Base-by-base conservation (phyloP, 2,329 filamentous ascomycete genomes). In the Blastomyces silverae region DNA sequence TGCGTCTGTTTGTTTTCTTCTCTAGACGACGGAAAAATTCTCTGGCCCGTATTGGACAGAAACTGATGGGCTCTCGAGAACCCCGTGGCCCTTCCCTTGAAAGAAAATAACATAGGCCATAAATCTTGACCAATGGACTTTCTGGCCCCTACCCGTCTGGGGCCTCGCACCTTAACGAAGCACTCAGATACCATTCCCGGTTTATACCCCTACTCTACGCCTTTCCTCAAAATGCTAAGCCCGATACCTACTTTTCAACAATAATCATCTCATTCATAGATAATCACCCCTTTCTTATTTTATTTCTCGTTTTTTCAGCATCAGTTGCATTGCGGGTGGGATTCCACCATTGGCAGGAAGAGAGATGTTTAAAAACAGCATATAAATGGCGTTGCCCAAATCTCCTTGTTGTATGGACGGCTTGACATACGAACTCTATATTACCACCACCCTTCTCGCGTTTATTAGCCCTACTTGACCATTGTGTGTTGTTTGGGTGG, bases 1-100 rank as follows among this genome's bases (percentile, higher is more conserved):
- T 59, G n/a, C 22, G 56, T 44, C 22, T 58, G n/a, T 44, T 11
- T 59, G 22, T 59, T 44, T 58, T 58, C 37, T 63, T 53, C 31
- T 58, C 20, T 44, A 65, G 64, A 37, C 55, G 50, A 56, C 52
- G 34, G 25, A 62, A 57, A 48, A 73, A 67, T 53, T 73, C 73
- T 25, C 73, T 78, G 37, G 74, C 75, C 65, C 76, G 66, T 62
- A 58, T 78, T 42, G 74, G 76, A 39, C 76, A 76, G 46, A 77
- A 74, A 65, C 62, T 78, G 50, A 73, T 77, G 55, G 72, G 69
- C 31, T 70, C 69, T 57, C 67, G 71, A 57, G 70, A 71, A 63
- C 69, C 58, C 68, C 28, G 34, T 10, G 25, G 62, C 3, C 20
- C 44, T 44, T 34, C 3, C 17, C 44, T 44, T 37, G 25, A 17